Evolutionary conservation across 208 protist species (phyloP).

Genomic region (Trypanosoma mega): DNA sequence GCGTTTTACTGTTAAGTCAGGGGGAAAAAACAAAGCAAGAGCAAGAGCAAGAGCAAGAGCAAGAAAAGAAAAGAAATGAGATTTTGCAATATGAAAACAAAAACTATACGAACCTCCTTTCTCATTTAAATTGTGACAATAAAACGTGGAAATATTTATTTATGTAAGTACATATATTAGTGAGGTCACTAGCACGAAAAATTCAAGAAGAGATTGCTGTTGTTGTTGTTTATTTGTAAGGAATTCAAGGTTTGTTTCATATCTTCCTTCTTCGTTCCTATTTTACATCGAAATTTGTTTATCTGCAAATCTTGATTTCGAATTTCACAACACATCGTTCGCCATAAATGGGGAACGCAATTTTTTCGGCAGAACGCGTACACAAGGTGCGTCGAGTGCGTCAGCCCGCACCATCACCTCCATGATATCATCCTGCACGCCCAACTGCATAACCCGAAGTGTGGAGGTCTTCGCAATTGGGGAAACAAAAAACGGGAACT

Average conservation of each 20-base stretch:
- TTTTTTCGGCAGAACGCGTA: slow-evolving; percentile 45
- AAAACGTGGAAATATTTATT: too few relatives aligned
- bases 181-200: too few relatives aligned
- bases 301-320: too few relatives aligned
- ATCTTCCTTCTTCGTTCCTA: neutral
- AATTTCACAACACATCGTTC: slow-evolving; percentile 23
- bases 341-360: slow-evolving; percentile 22
- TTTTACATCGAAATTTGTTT: slow-evolving; percentile 4
- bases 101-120: too few relatives aligned
- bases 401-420: slow-evolving; percentile 54
- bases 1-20: too few relatives aligned
- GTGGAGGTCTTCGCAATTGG: slow-evolving; percentile 34
- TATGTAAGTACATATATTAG: too few relatives aligned
- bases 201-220: too few relatives aligned
- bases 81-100: slow-evolving; percentile 1
- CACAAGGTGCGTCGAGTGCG: slow-evolving; percentile 39
- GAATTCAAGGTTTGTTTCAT: neutral
- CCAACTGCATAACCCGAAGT: slow-evolving; percentile 50
- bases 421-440: slow-evolving; percentile 43
- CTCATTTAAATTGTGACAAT: too few relatives aligned
- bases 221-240: neutral
- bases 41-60: neutral
- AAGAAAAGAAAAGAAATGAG: neutral
- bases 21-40: slow-evolving; percentile 5
- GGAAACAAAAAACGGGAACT: slow-evolving; percentile 35